Conservation (phyloP, 2,329 filamentous ascomycete species). For the Apiospora arundinis region DNA sequence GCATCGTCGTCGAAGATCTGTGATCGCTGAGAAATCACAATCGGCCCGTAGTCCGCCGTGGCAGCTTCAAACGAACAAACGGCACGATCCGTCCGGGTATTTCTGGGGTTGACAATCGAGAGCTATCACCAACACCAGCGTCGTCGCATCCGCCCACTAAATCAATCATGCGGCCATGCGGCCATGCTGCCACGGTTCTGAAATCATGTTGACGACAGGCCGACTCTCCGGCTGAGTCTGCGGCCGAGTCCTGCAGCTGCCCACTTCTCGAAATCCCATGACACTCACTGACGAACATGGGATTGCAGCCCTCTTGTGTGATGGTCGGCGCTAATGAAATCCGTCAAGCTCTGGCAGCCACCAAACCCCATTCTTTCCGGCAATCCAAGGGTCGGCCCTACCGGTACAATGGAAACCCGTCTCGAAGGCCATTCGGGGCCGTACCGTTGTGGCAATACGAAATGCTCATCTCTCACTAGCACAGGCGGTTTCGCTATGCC, state of each 20-base stretch:
- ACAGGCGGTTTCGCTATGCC: not conserved
- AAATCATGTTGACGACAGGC: not conserved
- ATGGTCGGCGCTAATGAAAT: not conserved
- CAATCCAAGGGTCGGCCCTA: not conserved
- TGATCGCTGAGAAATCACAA: not conserved
- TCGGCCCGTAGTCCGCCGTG: not conserved
- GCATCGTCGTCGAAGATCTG: not conserved
- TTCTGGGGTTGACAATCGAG: not conserved
- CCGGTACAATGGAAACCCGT: not conserved
- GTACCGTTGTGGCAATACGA: not conserved
- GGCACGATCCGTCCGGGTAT: slow-evolving; percentile 1
- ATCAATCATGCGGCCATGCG: not conserved
- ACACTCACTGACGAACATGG: not conserved
- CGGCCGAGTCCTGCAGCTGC: no score
- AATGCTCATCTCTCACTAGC: not conserved
- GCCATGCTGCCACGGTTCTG: not conserved
- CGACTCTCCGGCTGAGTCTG: not conserved
- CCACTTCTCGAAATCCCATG: not conserved
- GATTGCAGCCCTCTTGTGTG: not conserved
- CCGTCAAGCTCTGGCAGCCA: not conserved
- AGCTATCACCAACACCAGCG: no score
- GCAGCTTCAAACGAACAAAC: not conserved
- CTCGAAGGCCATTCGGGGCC: not conserved
- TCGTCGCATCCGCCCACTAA: not conserved
- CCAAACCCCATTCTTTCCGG: not conserved